phyloP scores from a whole-genome alignment of 257 asterid genomes.

The Capsicum baccatum region DNA sequence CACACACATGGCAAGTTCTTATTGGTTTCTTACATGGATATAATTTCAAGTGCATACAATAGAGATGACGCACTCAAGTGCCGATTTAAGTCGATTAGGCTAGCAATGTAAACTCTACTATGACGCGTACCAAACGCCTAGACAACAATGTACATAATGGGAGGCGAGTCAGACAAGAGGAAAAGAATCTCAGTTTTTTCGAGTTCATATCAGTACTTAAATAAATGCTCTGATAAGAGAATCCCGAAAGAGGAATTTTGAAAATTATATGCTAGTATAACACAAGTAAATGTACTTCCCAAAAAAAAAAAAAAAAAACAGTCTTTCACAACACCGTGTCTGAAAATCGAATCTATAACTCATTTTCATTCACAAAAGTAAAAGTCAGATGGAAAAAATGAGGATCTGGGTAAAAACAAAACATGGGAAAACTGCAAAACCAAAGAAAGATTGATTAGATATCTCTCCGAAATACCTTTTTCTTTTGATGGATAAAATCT shows the following conservation, averaged over 20 bases:
- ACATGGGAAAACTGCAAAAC: constrained; percentile 5
- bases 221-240: too few species aligned
- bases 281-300: neutral
- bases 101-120: neutral
- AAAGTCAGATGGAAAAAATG: constrained; percentile 37
- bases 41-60: neutral
- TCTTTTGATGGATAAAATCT: constrained; percentile 10
- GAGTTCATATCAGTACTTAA: too few species aligned
- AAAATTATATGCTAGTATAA: too few species aligned
- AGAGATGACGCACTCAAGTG: neutral
- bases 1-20: neutral
- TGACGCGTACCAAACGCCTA: neutral
- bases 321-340: neutral
- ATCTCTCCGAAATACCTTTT: constrained; percentile 27
- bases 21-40: neutral
- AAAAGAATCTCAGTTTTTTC: too few species aligned
- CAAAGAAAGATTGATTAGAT: constrained; percentile 23
- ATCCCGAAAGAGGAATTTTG: too few species aligned
- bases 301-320: neutral
- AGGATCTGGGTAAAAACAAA: constrained; percentile 23
- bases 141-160: neutral
- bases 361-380: constrained; percentile 12
- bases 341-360: constrained; percentile 36
- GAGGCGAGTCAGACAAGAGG: too few species aligned
- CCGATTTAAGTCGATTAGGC: neutral